These are phyloP conservation scores for Kuraishia cidri DNA, from an alignment of 805 yeast genomes.

Conservation along the genomic window DNA sequence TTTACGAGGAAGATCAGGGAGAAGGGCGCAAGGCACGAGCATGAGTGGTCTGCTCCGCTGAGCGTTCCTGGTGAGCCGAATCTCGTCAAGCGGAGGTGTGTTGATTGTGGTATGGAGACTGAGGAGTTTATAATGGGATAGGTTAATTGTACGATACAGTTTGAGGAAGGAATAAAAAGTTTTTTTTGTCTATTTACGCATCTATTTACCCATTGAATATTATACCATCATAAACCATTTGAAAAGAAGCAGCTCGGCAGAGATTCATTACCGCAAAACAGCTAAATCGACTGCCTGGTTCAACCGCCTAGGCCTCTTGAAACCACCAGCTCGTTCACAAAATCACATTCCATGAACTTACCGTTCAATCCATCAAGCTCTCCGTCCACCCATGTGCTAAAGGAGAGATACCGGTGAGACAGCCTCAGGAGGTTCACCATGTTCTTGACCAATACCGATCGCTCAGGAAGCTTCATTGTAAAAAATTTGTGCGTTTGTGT, in stretches of 20 bases:
- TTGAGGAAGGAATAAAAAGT: constrained; percentile 6
- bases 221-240: too few species aligned
- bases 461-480: constrained; percentile 2
- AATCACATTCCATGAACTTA: too few species aligned
- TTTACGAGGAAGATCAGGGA: constrained; percentile 62
- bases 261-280: too few species aligned
- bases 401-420: constrained; percentile 2
- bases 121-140: constrained; percentile 62
- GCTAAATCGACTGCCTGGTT: too few species aligned
- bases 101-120: constrained; percentile 75
- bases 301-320: too few species aligned
- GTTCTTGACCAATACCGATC: constrained; percentile 1
- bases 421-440: constrained; percentile 3
- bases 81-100: constrained; percentile 52
- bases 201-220: too few species aligned
- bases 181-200: neutral
- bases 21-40: constrained; percentile 50
- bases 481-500: too few species aligned
- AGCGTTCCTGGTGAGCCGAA: constrained; percentile 28
- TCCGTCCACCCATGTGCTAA: neutral
- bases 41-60: constrained; percentile 61
- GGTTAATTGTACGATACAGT: neutral
- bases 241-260: too few species aligned
- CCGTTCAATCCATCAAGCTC: constrained; percentile 2
- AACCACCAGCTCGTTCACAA: too few species aligned